Conservation (phyloP, 2,329 filamentous ascomycete species). For the Mycosphaerella sp. region DNA sequence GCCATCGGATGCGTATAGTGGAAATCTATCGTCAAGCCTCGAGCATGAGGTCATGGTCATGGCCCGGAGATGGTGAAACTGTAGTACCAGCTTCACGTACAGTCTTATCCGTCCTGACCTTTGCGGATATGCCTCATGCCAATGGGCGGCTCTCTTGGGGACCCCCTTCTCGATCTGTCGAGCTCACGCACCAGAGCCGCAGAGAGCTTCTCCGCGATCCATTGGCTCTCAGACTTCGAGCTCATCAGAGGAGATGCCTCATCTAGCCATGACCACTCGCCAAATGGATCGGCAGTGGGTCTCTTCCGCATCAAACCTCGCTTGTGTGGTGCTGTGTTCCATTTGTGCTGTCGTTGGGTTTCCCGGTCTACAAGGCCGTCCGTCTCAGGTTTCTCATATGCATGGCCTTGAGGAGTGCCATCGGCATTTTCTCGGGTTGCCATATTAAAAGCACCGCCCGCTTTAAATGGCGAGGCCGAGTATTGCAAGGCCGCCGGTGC, state of each 20-base stretch:
- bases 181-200: conserved; percentile 50
- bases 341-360: conserved; percentile 13
- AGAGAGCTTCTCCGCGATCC: conserved; percentile 62
- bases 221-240: conserved; percentile 61
- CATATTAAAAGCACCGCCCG: background rate
- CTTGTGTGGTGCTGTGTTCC: conserved; percentile 14
- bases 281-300: conserved; percentile 19
- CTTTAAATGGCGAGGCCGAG: background rate
- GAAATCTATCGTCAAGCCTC: no score
- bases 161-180: conserved; percentile 28
- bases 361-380: conserved; percentile 25
- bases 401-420: background rate
- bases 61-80: no score
- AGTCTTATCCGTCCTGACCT: background rate
- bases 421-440: background rate
- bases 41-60: no score
- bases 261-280: conserved; percentile 67
- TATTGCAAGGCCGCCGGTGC: background rate
- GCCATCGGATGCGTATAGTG: no score
- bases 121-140: conserved; percentile 22
- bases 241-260: conserved; percentile 64
- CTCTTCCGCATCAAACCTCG: conserved; percentile 15
- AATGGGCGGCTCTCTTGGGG: conserved; percentile 28
- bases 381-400: conserved; percentile 1
- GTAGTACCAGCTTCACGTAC: background rate